These are phyloP conservation scores for Litsea cubeba DNA, from an alignment of 164 flowering plant genomes.

Conservation along the genomic window DNA sequence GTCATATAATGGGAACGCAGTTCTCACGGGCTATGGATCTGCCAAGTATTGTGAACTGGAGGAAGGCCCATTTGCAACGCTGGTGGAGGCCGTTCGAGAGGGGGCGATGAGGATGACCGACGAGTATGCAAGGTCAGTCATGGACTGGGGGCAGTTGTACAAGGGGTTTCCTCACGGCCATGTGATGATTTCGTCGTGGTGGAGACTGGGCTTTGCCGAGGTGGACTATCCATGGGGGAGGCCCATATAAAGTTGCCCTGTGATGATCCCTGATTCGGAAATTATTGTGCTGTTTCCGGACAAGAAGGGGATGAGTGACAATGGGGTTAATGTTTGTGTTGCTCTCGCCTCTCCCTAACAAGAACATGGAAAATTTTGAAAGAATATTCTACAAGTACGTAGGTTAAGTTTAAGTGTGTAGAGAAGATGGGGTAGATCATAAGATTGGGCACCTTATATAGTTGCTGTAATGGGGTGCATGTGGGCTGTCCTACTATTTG, in stretches of 20 bases:
- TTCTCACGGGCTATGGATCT: conserved; percentile 49
- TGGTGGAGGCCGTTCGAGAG: conserved; percentile 49
- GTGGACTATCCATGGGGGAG: conserved; percentile 75
- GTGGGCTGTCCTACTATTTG: too few relatives aligned
- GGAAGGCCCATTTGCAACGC: conserved; percentile 27
- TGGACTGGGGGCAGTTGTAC: conserved; percentile 67
- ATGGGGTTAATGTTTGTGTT: conserved; percentile 37
- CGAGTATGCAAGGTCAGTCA: conserved; percentile 58
- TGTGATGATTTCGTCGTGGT: conserved; percentile 65
- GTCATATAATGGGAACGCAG: conserved; percentile 54
- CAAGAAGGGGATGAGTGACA: conserved; percentile 8
- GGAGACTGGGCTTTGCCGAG: conserved; percentile 54
- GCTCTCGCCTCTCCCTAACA: conserved; percentile 33
- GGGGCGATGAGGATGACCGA: conserved; percentile 51
- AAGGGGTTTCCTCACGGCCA: conserved; percentile 67
- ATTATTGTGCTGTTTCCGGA: conserved; percentile 53
- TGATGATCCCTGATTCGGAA: conserved; percentile 49
- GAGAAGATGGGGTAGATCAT: too few relatives aligned
- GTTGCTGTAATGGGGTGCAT: too few relatives aligned
- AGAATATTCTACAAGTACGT: conserved; percentile 22
- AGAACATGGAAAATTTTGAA: conserved; percentile 38
- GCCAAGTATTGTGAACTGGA: conserved; percentile 36
- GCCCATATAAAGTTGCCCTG: conserved; percentile 52
- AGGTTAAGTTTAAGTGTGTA: too few relatives aligned
- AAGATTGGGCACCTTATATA: too few relatives aligned